phyloP scores from a whole-genome alignment of 106 monocot species.

The Ottelia alismoides region DNA sequence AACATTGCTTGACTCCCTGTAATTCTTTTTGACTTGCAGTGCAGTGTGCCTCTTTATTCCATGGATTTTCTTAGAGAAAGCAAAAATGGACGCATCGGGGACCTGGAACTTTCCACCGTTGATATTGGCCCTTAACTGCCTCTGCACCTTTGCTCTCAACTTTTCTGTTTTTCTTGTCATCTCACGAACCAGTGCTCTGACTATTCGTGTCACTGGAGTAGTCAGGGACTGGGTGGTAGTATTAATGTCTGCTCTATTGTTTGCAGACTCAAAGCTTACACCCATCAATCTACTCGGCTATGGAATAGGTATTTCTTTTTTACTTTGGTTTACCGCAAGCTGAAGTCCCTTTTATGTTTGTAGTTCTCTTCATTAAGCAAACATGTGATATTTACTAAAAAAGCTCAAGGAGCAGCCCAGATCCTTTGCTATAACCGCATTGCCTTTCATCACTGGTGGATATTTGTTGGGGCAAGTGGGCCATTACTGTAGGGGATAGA shows the following conservation, averaged over 20 bases:
- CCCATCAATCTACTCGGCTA: conserved; percentile 77
- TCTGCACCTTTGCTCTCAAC: conserved; percentile 94
- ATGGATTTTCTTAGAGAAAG: conserved; percentile 88
- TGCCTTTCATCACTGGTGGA: too few relatives aligned
- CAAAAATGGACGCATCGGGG: conserved; percentile 75
- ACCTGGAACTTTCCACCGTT: conserved; percentile 72
- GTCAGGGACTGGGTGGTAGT: conserved; percentile 98
- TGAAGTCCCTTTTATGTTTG: too few relatives aligned
- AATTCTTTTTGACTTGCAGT: conserved; percentile 57
- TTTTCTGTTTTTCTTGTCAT: conserved; percentile 92
- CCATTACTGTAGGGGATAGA: too few relatives aligned
- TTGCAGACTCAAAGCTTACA: conserved; percentile 76
- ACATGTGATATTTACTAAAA: too few relatives aligned
- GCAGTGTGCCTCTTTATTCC: conserved; percentile 86
- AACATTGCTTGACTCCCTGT: not conserved
- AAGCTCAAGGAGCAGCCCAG: too few relatives aligned
- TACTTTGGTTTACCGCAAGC: too few relatives aligned
- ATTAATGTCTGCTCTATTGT: conserved; percentile 61
- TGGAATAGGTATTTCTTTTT: conserved; percentile 96
- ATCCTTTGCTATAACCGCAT: too few relatives aligned
- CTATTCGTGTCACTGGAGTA: conserved; percentile 92
- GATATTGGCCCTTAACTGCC: conserved; percentile 61
- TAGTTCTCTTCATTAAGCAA: too few relatives aligned
- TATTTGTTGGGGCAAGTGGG: too few relatives aligned
- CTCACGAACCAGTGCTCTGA: conserved; percentile 83